Evolutionary conservation across 768 basidiomycete species (phyloP), one percentile per base, ranked within the genome.

Genomic region (Calvatia gigantea): DNA sequence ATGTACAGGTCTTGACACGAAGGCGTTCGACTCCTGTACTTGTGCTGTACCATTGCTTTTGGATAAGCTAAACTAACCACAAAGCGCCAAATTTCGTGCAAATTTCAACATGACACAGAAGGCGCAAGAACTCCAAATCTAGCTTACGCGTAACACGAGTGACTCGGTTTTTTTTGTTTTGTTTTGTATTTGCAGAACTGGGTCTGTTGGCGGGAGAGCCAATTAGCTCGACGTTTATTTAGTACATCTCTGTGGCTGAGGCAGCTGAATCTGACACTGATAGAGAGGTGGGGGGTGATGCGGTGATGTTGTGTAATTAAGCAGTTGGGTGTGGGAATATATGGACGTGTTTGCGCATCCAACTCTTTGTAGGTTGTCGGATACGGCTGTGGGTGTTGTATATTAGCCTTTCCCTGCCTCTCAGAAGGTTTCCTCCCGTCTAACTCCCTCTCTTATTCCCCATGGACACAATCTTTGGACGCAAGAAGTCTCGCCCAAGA

Each of bases 401-500:
- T 47, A 56, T 56, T 56, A 56, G 54, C 54, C 29, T 49, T 35
- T 15, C 28, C 31, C n/a, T 42, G 46, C 46, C 46, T 48, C 46
- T 48, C 21, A 6, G 15, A 48, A 32, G 46, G 31, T 21, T 42
- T 27, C 43, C 27, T 47, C 27, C 32, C 46, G 15, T 51, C 54
- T 51, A 57, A 29, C 38, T 41, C 35, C n/a, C 12, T 32, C 21
- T 29, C 39, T 45, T 27, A 7, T 32, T 53, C 47, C 25, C 54
- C 50, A 90, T 90, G 89, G 85, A 85, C 55, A 78, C 73, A 42
- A 62, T 90, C 48, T 87, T 90, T 67, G 82, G 81, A 47, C 78
- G 86, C 64, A 86, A 78, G 75, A 86, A 78, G 65, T 70, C 71
- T 45, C 79, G 84, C 49, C 74, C 78, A 46, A 80, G 87, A 49